A percentile compares a stretch with the other conserved stretches of the same genome.
Conservation (phyloP, 495 filamentous ascomycete species). For the Penicillium roqueforti region DNA sequence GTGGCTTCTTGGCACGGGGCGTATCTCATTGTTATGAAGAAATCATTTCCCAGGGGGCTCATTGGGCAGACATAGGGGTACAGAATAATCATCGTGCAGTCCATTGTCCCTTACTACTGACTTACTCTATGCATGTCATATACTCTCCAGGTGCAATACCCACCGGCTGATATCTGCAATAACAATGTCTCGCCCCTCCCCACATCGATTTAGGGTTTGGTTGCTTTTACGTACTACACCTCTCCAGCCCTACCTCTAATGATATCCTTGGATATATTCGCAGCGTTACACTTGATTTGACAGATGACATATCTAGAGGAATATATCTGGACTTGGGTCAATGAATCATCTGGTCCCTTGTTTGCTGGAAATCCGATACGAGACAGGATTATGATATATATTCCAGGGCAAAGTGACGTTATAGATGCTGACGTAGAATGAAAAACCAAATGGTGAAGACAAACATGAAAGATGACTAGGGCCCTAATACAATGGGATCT, state of each 20-base stretch:
- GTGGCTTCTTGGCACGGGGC: slow-evolving; percentile 1
- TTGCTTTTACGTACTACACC: background rate
- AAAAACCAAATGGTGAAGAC: too few species aligned
- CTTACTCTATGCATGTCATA: background rate
- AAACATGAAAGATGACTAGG: background rate
- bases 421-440: background rate
- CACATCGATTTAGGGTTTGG: background rate
- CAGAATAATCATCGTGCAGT: background rate
- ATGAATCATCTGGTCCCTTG: background rate
- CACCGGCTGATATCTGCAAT: background rate
- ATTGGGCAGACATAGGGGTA: background rate
- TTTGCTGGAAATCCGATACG: background rate
- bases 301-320: background rate
- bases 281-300: background rate
- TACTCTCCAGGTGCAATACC: background rate
- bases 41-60: background rate
- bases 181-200: background rate
- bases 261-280: background rate
- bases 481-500: background rate
- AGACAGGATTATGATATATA: background rate
- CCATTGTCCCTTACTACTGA: background rate
- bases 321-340: background rate
- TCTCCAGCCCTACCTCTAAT: background rate
- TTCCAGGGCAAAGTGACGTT: background rate
- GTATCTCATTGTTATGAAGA: background rate